Evolutionary conservation across 257 asterid species (phyloP).

Genomic region (Solanum chmielewskii): DNA sequence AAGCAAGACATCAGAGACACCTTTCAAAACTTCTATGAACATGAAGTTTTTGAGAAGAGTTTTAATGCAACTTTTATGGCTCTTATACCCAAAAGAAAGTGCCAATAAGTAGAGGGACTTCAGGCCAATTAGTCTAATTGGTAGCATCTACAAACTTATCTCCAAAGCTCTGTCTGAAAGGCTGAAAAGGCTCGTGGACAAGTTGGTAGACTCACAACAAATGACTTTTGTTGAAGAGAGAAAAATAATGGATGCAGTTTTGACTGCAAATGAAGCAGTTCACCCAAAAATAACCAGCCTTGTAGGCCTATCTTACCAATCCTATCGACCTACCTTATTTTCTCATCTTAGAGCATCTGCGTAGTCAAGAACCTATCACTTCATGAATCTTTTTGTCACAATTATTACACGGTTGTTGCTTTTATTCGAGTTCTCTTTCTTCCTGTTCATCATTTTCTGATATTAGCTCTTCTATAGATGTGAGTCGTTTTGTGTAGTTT

Average conservation of each 20-base stretch:
- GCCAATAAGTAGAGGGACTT: neutral
- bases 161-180: neutral
- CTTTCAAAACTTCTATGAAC: neutral
- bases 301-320: neutral
- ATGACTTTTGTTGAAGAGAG: neutral
- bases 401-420: neutral
- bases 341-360: neutral
- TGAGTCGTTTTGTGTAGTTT: neutral
- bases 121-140: neutral
- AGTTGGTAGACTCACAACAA: neutral
- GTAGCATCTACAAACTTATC: neutral
- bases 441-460: neutral
- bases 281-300: neutral
- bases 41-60: neutral
- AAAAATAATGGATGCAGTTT: neutral
- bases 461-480: neutral
- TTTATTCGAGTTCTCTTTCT: neutral
- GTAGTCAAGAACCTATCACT: neutral
- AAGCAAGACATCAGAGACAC: neutral
- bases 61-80: neutral
- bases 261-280: neutral
- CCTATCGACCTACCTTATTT: neutral
- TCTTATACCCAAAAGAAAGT: neutral
- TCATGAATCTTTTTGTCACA: neutral
- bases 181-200: neutral